phyloP scores from a whole-genome alignment of 192 early-diverging fungal genomes.

The Gonapodya prolifera region DNA sequence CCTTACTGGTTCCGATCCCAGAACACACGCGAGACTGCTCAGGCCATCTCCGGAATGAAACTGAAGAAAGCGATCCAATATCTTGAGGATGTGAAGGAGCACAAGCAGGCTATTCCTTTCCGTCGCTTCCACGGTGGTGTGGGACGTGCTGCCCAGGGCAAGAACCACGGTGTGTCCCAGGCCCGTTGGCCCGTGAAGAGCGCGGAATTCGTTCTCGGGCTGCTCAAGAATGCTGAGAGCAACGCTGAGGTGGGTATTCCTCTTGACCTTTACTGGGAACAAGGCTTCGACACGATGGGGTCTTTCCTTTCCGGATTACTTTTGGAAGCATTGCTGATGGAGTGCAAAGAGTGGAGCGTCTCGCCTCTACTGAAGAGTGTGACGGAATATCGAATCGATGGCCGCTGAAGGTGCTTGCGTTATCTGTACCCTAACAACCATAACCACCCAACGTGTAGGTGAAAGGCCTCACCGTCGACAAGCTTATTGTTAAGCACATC shows the following conservation, averaged over 20 bases:
- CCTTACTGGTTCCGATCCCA: slow-evolving; percentile 60
- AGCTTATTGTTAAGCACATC: slow-evolving; percentile 84
- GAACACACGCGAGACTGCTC: slow-evolving; percentile 96
- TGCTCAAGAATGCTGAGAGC: slow-evolving; percentile 93
- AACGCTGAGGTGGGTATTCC: slow-evolving; percentile 73
- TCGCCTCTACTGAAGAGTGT: no score
- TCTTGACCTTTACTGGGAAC: no score
- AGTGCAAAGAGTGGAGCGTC: slow-evolving; percentile 8
- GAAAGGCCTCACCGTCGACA: slow-evolving; percentile 83
- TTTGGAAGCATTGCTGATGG: no score
- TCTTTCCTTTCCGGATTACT: no score
- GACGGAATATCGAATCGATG: no score
- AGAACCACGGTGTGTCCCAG: slow-evolving; percentile 76
- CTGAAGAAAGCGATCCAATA: slow-evolving; percentile 81
- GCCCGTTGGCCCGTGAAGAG: slow-evolving; percentile 98
- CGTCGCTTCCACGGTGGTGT: slow-evolving; percentile 92
- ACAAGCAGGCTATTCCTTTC: slow-evolving; percentile 97
- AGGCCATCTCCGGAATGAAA: slow-evolving; percentile 84
- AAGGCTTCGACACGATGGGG: no score
- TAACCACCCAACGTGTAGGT: no score
- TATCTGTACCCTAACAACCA: no score
- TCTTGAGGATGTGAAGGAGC: slow-evolving; percentile 88
- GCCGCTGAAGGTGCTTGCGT: no score
- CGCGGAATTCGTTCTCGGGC: slow-evolving; percentile 79
- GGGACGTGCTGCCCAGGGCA: slow-evolving; percentile 94